phyloP scores from a whole-genome alignment of 305 asterid genomes.

The Fraxinus velutina region DNA sequence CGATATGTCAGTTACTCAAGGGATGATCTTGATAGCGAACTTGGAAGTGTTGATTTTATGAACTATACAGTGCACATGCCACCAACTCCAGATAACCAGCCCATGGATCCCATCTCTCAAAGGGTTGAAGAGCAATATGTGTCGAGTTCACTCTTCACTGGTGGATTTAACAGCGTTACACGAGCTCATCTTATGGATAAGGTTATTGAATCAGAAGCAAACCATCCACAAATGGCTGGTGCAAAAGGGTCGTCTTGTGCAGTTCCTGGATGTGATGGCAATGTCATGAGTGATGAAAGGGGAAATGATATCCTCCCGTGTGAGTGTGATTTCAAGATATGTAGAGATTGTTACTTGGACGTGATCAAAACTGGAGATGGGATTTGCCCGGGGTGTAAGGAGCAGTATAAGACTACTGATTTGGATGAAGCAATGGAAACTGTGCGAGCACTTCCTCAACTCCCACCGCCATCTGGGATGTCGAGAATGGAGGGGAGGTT shows the following conservation, averaged over 20 bases:
- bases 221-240: slow-evolving; percentile 79
- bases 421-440: slow-evolving; percentile 47
- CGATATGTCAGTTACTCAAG: slow-evolving; percentile 61
- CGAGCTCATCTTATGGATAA: slow-evolving; percentile 79
- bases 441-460: slow-evolving; percentile 44
- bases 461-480: slow-evolving; percentile 50
- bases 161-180: slow-evolving; percentile 65
- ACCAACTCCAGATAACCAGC: slow-evolving; percentile 72
- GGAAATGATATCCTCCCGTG: slow-evolving; percentile 66
- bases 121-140: slow-evolving; percentile 74
- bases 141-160: slow-evolving; percentile 67
- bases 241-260: slow-evolving; percentile 77
- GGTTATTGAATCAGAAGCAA: slow-evolving; percentile 62
- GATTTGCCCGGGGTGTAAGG: slow-evolving; percentile 77
- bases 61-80: slow-evolving; percentile 77
- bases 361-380: slow-evolving; percentile 59
- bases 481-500: slow-evolving; percentile 60
- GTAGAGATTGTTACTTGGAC: slow-evolving; percentile 67
- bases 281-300: slow-evolving; percentile 61
- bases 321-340: slow-evolving; percentile 72
- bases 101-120: slow-evolving; percentile 49
- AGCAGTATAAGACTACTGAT: slow-evolving; percentile 55
- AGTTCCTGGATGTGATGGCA: slow-evolving; percentile 64
- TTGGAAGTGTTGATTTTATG: slow-evolving; percentile 47
- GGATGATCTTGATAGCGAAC: slow-evolving; percentile 71